Conservation (phyloP, 352 stramenopile genomes). For the Phytopythium ostracodes region DNA sequence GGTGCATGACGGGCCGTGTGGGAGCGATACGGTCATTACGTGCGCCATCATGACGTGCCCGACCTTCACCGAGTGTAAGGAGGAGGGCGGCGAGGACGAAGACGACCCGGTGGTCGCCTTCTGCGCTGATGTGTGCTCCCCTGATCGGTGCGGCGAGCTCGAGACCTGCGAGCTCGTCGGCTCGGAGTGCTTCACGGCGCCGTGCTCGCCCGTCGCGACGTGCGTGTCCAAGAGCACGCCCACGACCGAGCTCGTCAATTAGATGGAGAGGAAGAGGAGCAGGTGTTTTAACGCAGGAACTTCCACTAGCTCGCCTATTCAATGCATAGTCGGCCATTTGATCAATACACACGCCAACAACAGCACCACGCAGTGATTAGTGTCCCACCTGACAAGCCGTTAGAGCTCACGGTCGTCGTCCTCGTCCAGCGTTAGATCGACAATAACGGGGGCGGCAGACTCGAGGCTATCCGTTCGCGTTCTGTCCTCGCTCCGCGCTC, state of each 20-base stretch:
- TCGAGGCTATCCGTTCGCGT: not conserved
- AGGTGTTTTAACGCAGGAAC: not conserved
- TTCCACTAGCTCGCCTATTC: no score
- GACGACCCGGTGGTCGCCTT: conserved; percentile 27
- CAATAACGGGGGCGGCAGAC: not conserved
- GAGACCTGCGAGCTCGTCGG: conserved; percentile 44
- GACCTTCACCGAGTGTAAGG: conserved; percentile 32
- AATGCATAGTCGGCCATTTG: not conserved
- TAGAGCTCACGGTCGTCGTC: conserved; percentile 7
- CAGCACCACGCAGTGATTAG: no score
- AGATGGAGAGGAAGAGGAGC: not conserved
- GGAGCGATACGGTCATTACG: conserved; percentile 31
- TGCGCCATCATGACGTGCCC: conserved; percentile 48
- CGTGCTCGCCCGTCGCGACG: conserved; percentile 50
- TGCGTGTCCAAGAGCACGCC: conserved; percentile 31
- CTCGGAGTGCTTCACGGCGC: conserved; percentile 46
- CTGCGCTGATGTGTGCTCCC: conserved; percentile 48
- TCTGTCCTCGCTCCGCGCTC: conserved; percentile 1
- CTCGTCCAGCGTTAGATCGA: conserved; percentile 21
- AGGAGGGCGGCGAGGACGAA: conserved; percentile 17
- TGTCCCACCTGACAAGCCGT: no score
- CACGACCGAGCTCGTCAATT: not conserved
- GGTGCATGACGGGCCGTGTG: conserved; percentile 42
- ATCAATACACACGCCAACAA: not conserved
- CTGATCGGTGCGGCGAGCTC: conserved; percentile 39